Evolutionary conservation across 177 flowering plant species (phyloP).

Genomic region (Vitis hybrid): DNA sequence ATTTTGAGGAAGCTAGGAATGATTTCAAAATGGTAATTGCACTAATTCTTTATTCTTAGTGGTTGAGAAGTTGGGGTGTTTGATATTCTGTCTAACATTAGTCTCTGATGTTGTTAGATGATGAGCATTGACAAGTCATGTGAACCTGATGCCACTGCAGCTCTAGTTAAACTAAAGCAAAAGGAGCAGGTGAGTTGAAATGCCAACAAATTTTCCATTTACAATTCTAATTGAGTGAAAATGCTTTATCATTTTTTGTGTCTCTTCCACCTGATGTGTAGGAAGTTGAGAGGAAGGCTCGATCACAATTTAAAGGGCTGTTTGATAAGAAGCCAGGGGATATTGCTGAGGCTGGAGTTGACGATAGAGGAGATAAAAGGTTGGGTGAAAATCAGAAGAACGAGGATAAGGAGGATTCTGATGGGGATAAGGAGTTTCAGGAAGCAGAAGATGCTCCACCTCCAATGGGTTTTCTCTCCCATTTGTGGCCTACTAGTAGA

Average conservation of each 20-base stretch:
- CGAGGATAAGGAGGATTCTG: constrained; percentile 20
- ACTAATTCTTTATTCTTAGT: neutral
- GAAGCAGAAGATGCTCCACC: constrained; percentile 35
- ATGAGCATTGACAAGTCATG: constrained; percentile 73
- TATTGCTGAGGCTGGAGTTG: constrained; percentile 60
- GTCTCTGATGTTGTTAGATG: constrained; percentile 51
- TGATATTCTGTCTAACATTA: constrained; percentile 1
- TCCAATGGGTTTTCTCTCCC: constrained; percentile 41
- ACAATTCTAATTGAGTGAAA: neutral
- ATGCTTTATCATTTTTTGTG: neutral
- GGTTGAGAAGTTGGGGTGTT: neutral
- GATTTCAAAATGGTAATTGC: constrained; percentile 71
- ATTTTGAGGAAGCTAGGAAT: constrained; percentile 83
- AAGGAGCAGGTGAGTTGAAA: constrained; percentile 62
- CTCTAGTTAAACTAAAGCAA: constrained; percentile 73
- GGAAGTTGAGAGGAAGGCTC: constrained; percentile 75
- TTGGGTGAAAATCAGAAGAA: constrained; percentile 22
- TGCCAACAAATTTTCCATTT: neutral
- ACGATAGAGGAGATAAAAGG: constrained; percentile 20
- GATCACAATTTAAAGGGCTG: constrained; percentile 88
- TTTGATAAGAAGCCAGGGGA: constrained; percentile 99
- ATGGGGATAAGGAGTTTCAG: constrained; percentile 22
- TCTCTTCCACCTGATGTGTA: constrained; percentile 20
- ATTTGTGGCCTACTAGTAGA: constrained; percentile 57
- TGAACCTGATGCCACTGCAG: constrained; percentile 86